Evolutionary conservation across 2,329 filamentous ascomycete genomes (phyloP).

Genomic region (Niveomyces coronatus): DNA sequence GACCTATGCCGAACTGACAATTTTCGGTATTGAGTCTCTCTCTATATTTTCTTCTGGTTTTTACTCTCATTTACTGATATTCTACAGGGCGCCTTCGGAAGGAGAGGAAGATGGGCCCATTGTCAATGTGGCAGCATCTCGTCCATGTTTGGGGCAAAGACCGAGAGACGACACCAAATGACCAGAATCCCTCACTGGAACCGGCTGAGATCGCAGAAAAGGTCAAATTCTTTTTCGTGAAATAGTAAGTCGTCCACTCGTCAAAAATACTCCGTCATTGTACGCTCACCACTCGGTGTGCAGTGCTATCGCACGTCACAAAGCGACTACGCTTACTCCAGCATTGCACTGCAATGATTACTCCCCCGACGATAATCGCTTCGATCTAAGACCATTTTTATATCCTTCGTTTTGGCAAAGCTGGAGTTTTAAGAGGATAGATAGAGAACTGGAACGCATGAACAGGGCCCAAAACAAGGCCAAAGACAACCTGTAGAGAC

Average conservation of each 20-base stretch:
- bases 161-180: slow-evolving; percentile 18
- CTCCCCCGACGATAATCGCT: slow-evolving; percentile 30
- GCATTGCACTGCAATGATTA: slow-evolving; percentile 12
- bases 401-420: slow-evolving; percentile 26
- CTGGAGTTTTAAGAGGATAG: slow-evolving; percentile 33
- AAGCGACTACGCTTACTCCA: background rate
- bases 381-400: slow-evolving; percentile 30
- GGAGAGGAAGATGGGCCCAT: slow-evolving; percentile 31
- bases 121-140: slow-evolving; percentile 29
- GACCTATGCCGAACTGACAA: slow-evolving; percentile 30
- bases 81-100: slow-evolving; percentile 30
- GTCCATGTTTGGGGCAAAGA: slow-evolving; percentile 29
- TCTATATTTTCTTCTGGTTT: too few relatives aligned
- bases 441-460: slow-evolving; percentile 24
- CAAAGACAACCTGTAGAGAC: too few relatives aligned
- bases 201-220: slow-evolving; percentile 37
- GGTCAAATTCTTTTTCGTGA: slow-evolving; percentile 35
- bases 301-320: too few relatives aligned
- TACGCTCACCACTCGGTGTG: too few relatives aligned
- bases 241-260: slow-evolving; percentile 20
- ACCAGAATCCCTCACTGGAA: too few relatives aligned
- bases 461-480: too few relatives aligned
- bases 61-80: too few relatives aligned
- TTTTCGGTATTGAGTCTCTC: slow-evolving; percentile 22
- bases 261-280: background rate